Percentiles rank a stretch among this genome's conserved stretches.
phyloP scores from a whole-genome alignment of 1,284 basidiomycete species.

The Pulchroboletus neoregius region DNA sequence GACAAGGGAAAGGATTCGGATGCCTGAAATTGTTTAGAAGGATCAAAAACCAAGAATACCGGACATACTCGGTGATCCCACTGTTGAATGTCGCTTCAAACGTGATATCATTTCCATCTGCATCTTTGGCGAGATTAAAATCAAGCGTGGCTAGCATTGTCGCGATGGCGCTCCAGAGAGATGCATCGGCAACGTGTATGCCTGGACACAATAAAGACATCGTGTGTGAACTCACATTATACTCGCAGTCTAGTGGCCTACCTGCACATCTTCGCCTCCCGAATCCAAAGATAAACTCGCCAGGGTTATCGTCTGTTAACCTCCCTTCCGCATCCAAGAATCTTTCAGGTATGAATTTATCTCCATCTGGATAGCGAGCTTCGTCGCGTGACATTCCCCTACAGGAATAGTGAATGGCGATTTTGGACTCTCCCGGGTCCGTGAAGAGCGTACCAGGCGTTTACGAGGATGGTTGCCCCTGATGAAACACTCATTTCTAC shows the following conservation, averaged over 20 bases:
- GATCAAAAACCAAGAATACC: not conserved
- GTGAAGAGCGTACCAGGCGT: slow-evolving; percentile 14
- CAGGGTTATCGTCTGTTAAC: slow-evolving; percentile 8
- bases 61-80: not conserved
- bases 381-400: slow-evolving; percentile 20
- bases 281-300: slow-evolving; percentile 16
- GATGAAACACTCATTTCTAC: not conserved
- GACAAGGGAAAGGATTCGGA: not conserved
- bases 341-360: slow-evolving; percentile 20
- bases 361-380: slow-evolving; percentile 14
- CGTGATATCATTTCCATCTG: not conserved
- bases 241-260: not conserved
- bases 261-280: slow-evolving; percentile 16
- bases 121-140: not conserved
- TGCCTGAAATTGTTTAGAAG: no score
- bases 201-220: slow-evolving; percentile 2
- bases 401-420: not conserved
- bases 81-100: not conserved
- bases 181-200: slow-evolving; percentile 13
- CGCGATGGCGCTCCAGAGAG: slow-evolving; percentile 14
- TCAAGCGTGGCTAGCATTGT: slow-evolving; percentile 18
- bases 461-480: slow-evolving; percentile 13
- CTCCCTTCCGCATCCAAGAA: slow-evolving; percentile 7
- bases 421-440: not conserved
- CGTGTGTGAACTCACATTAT: no score